Conservation (phyloP, 2,329 filamentous ascomycete species). For the Claviceps maximensis region DNA sequence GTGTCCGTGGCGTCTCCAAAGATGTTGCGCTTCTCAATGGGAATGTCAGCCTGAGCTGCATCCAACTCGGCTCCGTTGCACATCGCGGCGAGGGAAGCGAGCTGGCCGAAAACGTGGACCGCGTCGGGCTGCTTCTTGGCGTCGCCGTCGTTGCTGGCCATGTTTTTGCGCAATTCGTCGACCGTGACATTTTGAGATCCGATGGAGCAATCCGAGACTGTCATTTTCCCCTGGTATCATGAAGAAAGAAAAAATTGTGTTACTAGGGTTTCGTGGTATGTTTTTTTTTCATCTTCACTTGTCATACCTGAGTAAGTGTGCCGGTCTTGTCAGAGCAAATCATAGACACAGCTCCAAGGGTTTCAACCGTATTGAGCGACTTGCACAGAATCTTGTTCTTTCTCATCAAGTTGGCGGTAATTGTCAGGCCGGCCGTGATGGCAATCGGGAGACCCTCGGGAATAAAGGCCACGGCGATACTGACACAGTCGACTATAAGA, state of each 20-base stretch:
- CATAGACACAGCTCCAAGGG: conserved; percentile 57
- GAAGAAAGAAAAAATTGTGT: not conserved
- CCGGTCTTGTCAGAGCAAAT: conserved; percentile 71
- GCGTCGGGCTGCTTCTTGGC: conserved; percentile 15
- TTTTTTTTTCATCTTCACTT: too few species aligned
- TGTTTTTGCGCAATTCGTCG: conserved; percentile 34
- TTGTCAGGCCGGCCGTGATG: conserved; percentile 57
- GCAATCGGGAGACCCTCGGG: conserved; percentile 62
- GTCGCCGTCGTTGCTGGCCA: conserved; percentile 10
- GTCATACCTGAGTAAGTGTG: conserved; percentile 43
- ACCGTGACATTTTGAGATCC: conserved; percentile 35
- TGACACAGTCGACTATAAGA: conserved; percentile 61
- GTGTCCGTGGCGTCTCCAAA: conserved; percentile 68
- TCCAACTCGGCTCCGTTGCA: conserved; percentile 71
- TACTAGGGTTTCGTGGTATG: too few species aligned
- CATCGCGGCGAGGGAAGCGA: conserved; percentile 48
- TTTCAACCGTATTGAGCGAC: conserved; percentile 66
- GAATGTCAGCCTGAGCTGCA: conserved; percentile 43
- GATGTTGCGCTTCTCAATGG: conserved; percentile 48
- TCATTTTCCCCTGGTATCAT: conserved; percentile 49
- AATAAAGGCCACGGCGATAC: conserved; percentile 61
- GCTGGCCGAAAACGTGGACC: conserved; percentile 32
- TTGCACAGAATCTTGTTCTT: conserved; percentile 70
- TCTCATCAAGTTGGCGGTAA: conserved; percentile 63
- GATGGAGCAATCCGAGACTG: conserved; percentile 54